phyloP scores from a whole-genome alignment of 345 rosid species.

The Eucalyptus rudis region DNA sequence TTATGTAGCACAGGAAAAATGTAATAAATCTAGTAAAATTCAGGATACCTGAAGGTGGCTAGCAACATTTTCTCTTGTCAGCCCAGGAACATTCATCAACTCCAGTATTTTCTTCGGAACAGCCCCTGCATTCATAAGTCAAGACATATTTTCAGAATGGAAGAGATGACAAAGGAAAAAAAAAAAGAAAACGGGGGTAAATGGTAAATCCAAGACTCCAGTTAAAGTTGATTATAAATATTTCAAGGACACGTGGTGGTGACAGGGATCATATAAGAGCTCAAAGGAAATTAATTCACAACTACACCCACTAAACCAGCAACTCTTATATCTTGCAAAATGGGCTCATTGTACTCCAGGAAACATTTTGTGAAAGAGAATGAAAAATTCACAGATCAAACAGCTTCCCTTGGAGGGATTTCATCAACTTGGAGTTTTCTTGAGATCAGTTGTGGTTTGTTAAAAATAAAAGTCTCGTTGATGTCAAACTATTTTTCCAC shows the following conservation, averaged over 20 bases:
- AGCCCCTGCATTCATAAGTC: conserved; percentile 39
- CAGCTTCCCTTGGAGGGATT: not conserved
- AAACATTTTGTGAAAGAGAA: not conserved
- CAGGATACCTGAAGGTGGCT: conserved; percentile 81
- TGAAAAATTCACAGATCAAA: not conserved
- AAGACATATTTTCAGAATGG: not conserved
- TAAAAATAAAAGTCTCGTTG: not conserved
- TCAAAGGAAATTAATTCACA: not conserved
- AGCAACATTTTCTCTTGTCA: conserved; percentile 83
- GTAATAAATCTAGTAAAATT: not conserved
- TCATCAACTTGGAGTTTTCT: not conserved
- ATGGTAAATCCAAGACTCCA: not conserved
- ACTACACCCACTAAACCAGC: not conserved
- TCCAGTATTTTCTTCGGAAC: conserved; percentile 53
- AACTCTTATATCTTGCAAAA: not conserved
- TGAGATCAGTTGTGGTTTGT: not conserved
- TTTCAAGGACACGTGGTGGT: not conserved
- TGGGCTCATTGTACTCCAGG: not conserved
- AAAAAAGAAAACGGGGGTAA: not conserved
- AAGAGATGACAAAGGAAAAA: not conserved
- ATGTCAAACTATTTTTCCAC: not conserved
- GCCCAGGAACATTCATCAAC: conserved; percentile 82
- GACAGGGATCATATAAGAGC: not conserved
- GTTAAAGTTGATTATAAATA: not conserved
- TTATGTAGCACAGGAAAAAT: not conserved